Conservation (phyloP, 306 rosid species). For the Lotus japonicus region DNA sequence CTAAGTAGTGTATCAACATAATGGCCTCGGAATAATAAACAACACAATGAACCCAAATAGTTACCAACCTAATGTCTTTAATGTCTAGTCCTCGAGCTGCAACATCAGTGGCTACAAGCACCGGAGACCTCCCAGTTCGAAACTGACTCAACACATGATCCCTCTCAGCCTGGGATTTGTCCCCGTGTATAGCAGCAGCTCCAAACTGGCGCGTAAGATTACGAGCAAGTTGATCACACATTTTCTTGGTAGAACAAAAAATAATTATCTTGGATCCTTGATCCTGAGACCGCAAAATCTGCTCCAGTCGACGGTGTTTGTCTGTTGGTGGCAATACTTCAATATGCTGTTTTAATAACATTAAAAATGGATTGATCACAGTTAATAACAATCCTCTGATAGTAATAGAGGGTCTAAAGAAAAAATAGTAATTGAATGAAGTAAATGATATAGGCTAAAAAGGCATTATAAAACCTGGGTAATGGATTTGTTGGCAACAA, state of each 20-base stretch:
- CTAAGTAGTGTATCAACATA: not conserved
- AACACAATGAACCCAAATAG: not conserved
- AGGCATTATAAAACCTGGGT: slow-evolving; percentile 58
- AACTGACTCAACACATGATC: slow-evolving; percentile 85
- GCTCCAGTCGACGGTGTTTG: slow-evolving; percentile 80
- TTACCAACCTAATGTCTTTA: slow-evolving; percentile 83
- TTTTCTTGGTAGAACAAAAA: slow-evolving; percentile 96
- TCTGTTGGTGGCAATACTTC: slow-evolving; percentile 71
- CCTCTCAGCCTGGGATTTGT: slow-evolving; percentile 96
- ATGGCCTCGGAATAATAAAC: not conserved
- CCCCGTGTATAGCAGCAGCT: slow-evolving; percentile 98
- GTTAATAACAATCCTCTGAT: not conserved
- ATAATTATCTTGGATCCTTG: slow-evolving; percentile 88
- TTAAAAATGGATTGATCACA: not conserved
- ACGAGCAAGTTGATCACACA: slow-evolving; percentile 97
- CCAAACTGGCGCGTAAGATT: slow-evolving; percentile 92
- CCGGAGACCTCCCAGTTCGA: slow-evolving; percentile 80
- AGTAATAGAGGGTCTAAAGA: not conserved
- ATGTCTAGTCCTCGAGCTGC: slow-evolving; percentile 96
- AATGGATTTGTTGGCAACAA: slow-evolving; percentile 92
- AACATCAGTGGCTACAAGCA: slow-evolving; percentile 98
- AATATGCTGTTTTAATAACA: slow-evolving; percentile 53
- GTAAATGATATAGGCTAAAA: not conserved
- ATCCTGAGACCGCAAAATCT: slow-evolving; percentile 84
- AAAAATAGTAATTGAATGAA: not conserved